Evolutionary conservation across 306 rosid genomes (phyloP).

Genomic region (Acacia acuminata): DNA sequence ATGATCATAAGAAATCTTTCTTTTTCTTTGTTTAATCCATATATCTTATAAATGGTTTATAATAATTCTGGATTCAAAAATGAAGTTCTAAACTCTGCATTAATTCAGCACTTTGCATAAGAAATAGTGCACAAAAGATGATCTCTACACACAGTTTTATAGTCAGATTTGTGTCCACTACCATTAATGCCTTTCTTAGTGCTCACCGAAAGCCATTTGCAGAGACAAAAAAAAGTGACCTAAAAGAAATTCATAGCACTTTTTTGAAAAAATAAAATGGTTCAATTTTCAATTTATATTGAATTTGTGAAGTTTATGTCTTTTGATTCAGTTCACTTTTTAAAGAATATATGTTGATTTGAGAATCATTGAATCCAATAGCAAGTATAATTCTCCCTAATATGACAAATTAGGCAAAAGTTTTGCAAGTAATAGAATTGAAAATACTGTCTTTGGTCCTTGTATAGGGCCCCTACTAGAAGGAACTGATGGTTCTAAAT

Average conservation of each 20-base stretch:
- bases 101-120: not conserved
- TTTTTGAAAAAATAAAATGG: not conserved
- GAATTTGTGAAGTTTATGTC: not conserved
- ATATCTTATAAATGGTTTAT: not conserved
- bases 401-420: not conserved
- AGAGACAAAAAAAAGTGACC: not conserved
- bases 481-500: too few relatives aligned
- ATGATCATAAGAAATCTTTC: slow-evolving; percentile 9
- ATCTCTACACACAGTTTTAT: not conserved
- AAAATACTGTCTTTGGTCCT: too few relatives aligned
- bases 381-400: not conserved
- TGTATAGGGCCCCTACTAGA: too few relatives aligned
- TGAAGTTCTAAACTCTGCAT: not conserved
- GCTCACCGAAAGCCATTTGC: slow-evolving; percentile 29
- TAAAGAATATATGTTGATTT: not conserved
- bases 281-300: not conserved
- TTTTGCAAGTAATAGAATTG: not conserved
- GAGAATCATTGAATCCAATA: not conserved
- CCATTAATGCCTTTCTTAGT: slow-evolving; percentile 30
- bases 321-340: not conserved
- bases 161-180: slow-evolving; percentile 13
- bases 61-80: not conserved
- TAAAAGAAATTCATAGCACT: not conserved
- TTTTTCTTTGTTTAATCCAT: not conserved
- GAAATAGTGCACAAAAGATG: not conserved